Evolutionary conservation across 2,329 filamentous ascomycete species (phyloP).

Genomic region (Zarea fungicola): DNA sequence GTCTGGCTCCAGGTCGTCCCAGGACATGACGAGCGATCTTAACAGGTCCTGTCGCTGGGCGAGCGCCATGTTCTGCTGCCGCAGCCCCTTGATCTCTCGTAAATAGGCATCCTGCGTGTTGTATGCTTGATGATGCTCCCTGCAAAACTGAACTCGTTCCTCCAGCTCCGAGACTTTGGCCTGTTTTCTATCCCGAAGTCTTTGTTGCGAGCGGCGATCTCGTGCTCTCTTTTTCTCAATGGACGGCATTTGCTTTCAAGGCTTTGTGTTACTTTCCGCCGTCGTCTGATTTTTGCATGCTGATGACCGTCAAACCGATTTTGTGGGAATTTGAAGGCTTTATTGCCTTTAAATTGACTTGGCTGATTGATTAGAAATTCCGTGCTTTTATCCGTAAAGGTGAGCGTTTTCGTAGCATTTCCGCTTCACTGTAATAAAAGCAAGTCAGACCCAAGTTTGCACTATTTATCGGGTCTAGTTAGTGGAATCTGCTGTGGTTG

Average conservation of each 20-base stretch:
- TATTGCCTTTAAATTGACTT: no score
- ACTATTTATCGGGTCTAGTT: no score
- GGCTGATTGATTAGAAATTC: no score
- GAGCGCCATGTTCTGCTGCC: neutral
- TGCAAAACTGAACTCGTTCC: neutral
- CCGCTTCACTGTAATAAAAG: no score
- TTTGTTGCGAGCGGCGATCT: neutral
- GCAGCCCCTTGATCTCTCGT: neutral
- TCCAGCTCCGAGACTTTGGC: neutral
- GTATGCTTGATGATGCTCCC: neutral
- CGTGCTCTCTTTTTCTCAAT: constrained; percentile 1
- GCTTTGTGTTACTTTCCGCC: no score
- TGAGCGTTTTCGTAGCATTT: no score
- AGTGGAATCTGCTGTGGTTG: no score
- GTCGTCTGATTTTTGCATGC: no score
- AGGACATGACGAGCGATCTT: neutral
- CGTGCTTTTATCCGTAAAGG: no score
- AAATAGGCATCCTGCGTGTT: neutral
- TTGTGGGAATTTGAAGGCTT: no score
- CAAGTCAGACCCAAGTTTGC: no score
- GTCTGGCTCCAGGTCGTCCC: neutral
- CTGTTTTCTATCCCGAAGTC: neutral
- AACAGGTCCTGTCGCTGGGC: neutral
- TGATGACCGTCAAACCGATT: no score
- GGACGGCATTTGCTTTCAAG: neutral